These are phyloP conservation scores for Fusarium illudens DNA, from an alignment of 2,329 filamentous ascomycete species.

Conservation along the genomic window DNA sequence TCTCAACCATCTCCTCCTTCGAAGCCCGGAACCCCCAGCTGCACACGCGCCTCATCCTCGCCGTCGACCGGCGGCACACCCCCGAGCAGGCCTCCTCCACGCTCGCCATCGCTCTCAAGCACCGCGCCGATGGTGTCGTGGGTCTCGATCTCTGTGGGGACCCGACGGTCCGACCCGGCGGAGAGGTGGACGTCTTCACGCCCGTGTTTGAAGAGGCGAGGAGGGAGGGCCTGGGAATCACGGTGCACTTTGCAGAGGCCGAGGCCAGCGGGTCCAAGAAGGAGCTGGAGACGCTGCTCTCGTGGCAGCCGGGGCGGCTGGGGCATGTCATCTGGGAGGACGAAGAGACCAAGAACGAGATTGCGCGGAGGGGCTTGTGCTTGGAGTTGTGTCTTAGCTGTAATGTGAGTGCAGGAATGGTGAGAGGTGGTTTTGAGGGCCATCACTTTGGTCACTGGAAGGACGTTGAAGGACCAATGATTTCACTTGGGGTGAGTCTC, in stretches of 20 bases:
- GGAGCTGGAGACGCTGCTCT: constrained; percentile 72
- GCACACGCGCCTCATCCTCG: constrained; percentile 74
- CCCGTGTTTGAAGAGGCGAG: constrained; percentile 67
- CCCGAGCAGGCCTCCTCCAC: constrained; percentile 67
- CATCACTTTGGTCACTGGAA: constrained; percentile 84
- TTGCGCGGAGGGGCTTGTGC: constrained; percentile 62
- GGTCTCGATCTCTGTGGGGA: constrained; percentile 84
- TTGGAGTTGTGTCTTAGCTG: constrained; percentile 83
- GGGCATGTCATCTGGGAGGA: constrained; percentile 83
- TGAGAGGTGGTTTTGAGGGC: constrained; percentile 68
- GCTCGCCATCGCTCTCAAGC: constrained; percentile 68
- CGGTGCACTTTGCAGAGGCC: constrained; percentile 81
- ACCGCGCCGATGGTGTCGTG: constrained; percentile 66
- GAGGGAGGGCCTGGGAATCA: constrained; percentile 65
- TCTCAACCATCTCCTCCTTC: constrained; percentile 67
- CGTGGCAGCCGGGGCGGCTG: constrained; percentile 72
- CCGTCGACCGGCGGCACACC: constrained; percentile 74
- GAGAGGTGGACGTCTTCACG: constrained; percentile 67
- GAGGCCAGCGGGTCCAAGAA: constrained; percentile 61
- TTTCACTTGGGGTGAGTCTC: constrained; percentile 73
- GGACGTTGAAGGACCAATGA: constrained; percentile 62
- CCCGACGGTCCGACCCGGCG: constrained; percentile 60
- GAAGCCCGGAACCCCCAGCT: constrained; percentile 55
- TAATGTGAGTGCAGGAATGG: constrained; percentile 81
- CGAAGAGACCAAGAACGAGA: constrained; percentile 65